Percentiles rank a stretch among this genome's conserved stretches.
phyloP scores from a whole-genome alignment of 1,139 yeast genomes.

The Scheffersomyces insectosa region DNA sequence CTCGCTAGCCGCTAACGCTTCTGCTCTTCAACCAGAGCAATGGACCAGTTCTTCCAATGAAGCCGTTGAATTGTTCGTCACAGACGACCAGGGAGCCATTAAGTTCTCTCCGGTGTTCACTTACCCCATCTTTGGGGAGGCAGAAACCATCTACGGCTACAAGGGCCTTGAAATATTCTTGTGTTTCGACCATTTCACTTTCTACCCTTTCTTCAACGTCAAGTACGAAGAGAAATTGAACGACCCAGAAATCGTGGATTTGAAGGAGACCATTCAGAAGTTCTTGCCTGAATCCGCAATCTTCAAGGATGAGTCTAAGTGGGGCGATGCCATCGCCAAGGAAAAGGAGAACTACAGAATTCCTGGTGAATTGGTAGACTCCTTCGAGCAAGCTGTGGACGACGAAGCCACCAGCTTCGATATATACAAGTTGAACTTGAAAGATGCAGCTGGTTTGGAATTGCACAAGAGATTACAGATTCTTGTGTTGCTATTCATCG shows the following conservation, averaged over 20 bases:
- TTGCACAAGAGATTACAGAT: conserved; percentile 75
- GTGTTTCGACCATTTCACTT: conserved; percentile 49
- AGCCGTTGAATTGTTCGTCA: conserved; percentile 23
- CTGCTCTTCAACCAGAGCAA: conserved; percentile 17
- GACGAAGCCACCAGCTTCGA: conserved; percentile 12
- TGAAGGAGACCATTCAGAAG: conserved; percentile 51
- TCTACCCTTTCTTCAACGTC: conserved; percentile 53
- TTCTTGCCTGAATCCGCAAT: conserved; percentile 64
- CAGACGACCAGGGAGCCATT: conserved; percentile 57
- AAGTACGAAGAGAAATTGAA: conserved; percentile 55
- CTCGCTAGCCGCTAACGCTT: conserved; percentile 2
- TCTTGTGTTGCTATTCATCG: conserved; percentile 80
- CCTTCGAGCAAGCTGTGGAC: conserved; percentile 30
- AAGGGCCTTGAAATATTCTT: conserved; percentile 56
- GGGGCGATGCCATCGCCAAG: conserved; percentile 58
- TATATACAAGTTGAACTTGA: conserved; percentile 42
- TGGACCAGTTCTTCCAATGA: conserved; percentile 19
- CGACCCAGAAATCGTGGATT: conserved; percentile 51
- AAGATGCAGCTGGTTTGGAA: conserved; percentile 43
- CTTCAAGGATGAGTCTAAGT: conserved; percentile 59
- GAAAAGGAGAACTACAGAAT: conserved; percentile 48
- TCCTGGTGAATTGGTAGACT: conserved; percentile 49
- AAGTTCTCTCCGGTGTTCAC: conserved; percentile 75
- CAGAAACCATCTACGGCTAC: conserved; percentile 87
- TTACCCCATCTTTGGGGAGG: conserved; percentile 90